Conservation (phyloP, 2,329 filamentous ascomycete species). For the Cercospora citrullina region DNA sequence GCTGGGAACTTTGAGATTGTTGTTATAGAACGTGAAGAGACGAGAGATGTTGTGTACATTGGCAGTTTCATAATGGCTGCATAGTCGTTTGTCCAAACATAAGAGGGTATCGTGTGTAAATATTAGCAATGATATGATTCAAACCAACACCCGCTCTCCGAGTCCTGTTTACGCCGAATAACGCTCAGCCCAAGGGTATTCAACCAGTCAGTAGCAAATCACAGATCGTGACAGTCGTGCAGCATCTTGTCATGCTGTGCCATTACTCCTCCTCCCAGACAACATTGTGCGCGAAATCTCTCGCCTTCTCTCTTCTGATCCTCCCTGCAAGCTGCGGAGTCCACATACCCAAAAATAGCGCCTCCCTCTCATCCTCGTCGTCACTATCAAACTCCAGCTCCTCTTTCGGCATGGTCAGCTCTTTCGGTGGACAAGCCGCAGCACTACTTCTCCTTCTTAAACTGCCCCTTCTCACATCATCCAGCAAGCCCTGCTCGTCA, state of each 20-base stretch:
- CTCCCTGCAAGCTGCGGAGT: slow-evolving; percentile 54
- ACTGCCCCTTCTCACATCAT: slow-evolving; percentile 31
- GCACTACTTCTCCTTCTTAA: slow-evolving; percentile 57
- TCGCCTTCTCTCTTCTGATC: slow-evolving; percentile 43
- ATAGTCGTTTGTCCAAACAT: neutral
- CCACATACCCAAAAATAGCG: slow-evolving; percentile 64
- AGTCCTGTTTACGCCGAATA: neutral
- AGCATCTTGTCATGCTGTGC: neutral
- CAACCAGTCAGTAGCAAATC: neutral
- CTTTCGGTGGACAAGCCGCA: slow-evolving; percentile 26
- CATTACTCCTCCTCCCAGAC: slow-evolving; percentile 10
- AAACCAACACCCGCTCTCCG: neutral
- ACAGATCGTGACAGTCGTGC: neutral
- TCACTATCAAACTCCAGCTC: slow-evolving; percentile 63
- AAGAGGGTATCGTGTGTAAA: neutral
- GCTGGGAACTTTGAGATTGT: slow-evolving; percentile 48
- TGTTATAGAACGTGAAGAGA: slow-evolving; percentile 19
- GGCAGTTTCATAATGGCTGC: neutral
- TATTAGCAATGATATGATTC: neutral
- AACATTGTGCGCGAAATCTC: slow-evolving; percentile 3
- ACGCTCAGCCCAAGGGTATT: slow-evolving; percentile 1
- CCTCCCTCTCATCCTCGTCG: slow-evolving; percentile 67
- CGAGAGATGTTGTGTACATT: neutral
- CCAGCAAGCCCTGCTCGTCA: slow-evolving; percentile 28
- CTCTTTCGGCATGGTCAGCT: slow-evolving; percentile 23